Base-by-base conservation (phyloP, 2,329 filamentous ascomycete species). In the Exophiala alcalophila region DNA sequence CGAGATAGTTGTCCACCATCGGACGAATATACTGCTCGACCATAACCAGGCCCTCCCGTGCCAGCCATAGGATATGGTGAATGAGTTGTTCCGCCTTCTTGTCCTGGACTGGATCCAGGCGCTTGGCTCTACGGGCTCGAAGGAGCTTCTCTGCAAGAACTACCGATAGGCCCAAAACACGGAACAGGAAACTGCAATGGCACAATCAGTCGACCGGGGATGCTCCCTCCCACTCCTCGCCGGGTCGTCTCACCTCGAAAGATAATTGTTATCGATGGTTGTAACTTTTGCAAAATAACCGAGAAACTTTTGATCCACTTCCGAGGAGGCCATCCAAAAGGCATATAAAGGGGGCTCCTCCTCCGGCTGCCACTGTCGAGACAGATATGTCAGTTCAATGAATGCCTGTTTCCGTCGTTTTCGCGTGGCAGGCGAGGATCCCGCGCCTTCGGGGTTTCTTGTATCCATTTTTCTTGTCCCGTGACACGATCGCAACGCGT, bases 241-340 rank as follows among this genome's bases (percentile, higher is more conserved):
- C 18, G 14, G 29, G 4, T 12, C n/a, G 10, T n/a, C 48, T 47
- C 44, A 54, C 53, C 78, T 77, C 5, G 86, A 86, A 31, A 97
- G 77, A 12, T 90, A 74, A 3, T 86, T 82, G 60, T 91, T 92
- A 56, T 86, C 82, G 47, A 77, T 71, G 61, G 83, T 81, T 56
- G 88, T 89, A 49, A 81, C 77, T 66, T 83, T 85, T 63, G 92
- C 91, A 62, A 95, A 83, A 61, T 81, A 83, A 68, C 88, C 89
- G 59, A 98, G 77, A 68, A 94, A 95, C 70, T 97, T 98, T 70
- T 95, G 90, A 66, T 98, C 92, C 50, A 97, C 88, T 69, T 95
- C 88, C 49, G 89, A 92, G 62, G 90, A 92, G 69, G 92, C 92
- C 92, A 97, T 98, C 64, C 66, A 68, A 62, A 65, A 58, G 55